Percentiles rank a stretch among this genome's conserved stretches.
Evolutionary conservation across 2,329 filamentous ascomycete genomes (phyloP).

Genomic region (Fusarium proliferatum): DNA sequence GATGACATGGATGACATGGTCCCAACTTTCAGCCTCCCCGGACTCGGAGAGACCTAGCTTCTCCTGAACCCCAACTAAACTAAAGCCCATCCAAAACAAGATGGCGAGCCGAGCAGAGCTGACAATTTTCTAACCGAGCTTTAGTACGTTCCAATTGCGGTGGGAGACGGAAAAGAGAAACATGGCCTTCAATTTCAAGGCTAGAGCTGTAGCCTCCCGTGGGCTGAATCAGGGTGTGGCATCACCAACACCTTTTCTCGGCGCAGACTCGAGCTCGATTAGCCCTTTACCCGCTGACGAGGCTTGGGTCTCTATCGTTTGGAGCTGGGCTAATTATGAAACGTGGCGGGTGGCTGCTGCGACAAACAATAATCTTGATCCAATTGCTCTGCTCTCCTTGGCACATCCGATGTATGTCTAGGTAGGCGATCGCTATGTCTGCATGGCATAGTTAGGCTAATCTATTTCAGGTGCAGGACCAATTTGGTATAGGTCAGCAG

Average conservation of each 20-base stretch:
- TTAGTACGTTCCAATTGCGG: background rate
- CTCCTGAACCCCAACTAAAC: background rate
- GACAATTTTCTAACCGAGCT: background rate
- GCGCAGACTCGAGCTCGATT: slow-evolving; percentile 28
- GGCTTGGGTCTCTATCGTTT: background rate
- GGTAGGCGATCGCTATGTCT: background rate
- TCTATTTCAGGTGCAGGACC: background rate
- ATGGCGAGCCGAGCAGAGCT: background rate
- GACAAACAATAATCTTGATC: slow-evolving; percentile 9
- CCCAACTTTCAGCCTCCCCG: background rate
- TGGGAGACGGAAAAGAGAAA: background rate
- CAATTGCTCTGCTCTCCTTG: background rate
- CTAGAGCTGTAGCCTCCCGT: slow-evolving; percentile 14
- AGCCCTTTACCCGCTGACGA: background rate
- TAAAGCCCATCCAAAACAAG: background rate
- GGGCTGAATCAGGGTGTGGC: slow-evolving; percentile 5
- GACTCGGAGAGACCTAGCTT: background rate
- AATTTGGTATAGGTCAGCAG: background rate
- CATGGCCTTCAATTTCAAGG: background rate
- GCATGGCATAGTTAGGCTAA: background rate
- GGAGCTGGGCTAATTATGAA: background rate
- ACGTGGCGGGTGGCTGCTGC: slow-evolving; percentile 23
- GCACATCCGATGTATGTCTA: background rate
- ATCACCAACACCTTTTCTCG: slow-evolving; percentile 1
- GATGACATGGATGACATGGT: background rate